Base-by-base conservation (phyloP, 805 yeast species). In the Hanseniaspora valbyensis region DNA sequence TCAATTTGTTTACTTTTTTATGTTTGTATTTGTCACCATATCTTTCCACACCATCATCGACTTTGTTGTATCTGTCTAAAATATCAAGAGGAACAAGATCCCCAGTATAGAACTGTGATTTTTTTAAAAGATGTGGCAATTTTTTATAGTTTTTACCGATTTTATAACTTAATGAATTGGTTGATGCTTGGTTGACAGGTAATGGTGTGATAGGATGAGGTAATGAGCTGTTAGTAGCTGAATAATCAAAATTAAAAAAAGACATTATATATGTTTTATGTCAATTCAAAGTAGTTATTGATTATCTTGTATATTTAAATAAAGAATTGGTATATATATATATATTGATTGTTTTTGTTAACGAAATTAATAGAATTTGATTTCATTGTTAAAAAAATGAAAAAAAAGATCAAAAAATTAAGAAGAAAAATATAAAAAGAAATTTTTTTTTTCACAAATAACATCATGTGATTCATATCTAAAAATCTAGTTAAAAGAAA, bases 1-100 rank as follows among this genome's bases (percentile, higher is more conserved):
- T 78, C 51, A 84, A 74, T 57, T 77, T 78, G 30, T 49, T 41
- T 6, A 49, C 13, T 16, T 50, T 50, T 28, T 50, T 46, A 61
- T 81, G 81, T 55, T 81, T 69, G 65, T 84, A 89, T 61, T 72
- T 73, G 64, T 89, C 96, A 2, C 94, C 78, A 61, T 86, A 86
- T 58, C 96, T 73, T 60, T 80, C 77, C 39, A 89, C 74, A 1
- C 90, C 88, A 61, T 85, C 95, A 50, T 71, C 70, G 2, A 70
- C 46, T 30, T 51, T 44, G 32, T 44, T 44, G 28, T 44, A 36
- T 34, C 62, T 39, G 67, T 51, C 71, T 5, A 53, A 25, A 40
- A 48, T 48, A 24, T 48, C 51, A 24, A 49, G 34, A 19, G 53
- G 53, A 30, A 44, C 50, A 14, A 46, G 30, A 28, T 48, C 41